Base-by-base conservation (phyloP, 768 basidiomycete genomes). In the Boletus barrowsii region DNA sequence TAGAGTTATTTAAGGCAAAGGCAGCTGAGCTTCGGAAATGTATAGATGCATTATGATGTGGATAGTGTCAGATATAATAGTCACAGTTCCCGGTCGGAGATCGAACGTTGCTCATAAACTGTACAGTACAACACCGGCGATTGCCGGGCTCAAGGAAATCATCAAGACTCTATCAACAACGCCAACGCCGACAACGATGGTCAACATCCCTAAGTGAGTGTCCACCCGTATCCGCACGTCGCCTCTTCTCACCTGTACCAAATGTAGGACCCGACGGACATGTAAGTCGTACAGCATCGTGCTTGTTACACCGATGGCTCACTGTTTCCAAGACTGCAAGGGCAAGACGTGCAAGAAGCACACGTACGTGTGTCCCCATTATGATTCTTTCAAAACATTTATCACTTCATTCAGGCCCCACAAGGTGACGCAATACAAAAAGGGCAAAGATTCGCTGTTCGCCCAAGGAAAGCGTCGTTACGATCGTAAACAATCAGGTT, bases 381-480 rank as follows among this genome's bases (percentile, higher is more conserved):
- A 24, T 15, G n/a, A n/a, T 37, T 7, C 6, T 9, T 40, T 10
- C 6, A 18, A 20, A 3, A 0, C 15, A 5, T 26, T 55, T 41
- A 60, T 49, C 29, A 10, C 18, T 26, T 36, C 3, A 45, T 30
- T n/a, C 69, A 94, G 92, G 60, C 95, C 95, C 55, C 96, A 98
- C 80, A 99, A 99, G 77, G 96, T 99, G 68, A 98, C 96, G 55
- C 96, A 99, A 75, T 99, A 98, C 85, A 99, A 99, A 88, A 97
- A 93, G 84, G 97, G 97, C 73, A 98, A 99, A 79, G 96, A 93
- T 72, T 98, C 97, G 56, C 78, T 95, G 59, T 90, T 91, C 72
- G 97, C 92, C 49, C 96, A 99, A 79, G 97, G 97, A 79, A 98
- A 99, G 87, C 90, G 97, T 69, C 93, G 97, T 80, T 98, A 99